Evolutionary conservation across 768 basidiomycete species (phyloP).

Genomic region (Mycena polygramma): DNA sequence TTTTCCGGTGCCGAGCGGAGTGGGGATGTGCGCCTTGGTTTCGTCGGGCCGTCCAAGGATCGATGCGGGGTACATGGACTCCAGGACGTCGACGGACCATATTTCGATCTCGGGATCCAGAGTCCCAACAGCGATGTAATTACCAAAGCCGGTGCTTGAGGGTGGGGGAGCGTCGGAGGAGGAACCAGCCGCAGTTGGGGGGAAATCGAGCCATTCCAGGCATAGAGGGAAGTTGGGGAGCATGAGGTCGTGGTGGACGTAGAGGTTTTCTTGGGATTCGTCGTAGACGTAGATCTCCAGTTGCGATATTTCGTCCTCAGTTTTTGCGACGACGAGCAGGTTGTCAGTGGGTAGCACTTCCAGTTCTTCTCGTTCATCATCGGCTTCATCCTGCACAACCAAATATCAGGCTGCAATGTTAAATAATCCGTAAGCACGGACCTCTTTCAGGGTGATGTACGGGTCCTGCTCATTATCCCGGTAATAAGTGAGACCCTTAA

Average conservation of each 20-base stretch:
- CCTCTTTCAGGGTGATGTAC: slow-evolving; percentile 96
- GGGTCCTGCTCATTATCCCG: slow-evolving; percentile 94
- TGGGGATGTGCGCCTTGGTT: slow-evolving; percentile 82
- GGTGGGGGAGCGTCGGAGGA: slow-evolving; percentile 41
- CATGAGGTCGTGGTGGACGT: slow-evolving; percentile 98
- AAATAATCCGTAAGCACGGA: slow-evolving; percentile 48
- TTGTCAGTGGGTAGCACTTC: slow-evolving; percentile 93
- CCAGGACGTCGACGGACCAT: slow-evolving; percentile 95
- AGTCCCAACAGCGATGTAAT: slow-evolving; percentile 96
- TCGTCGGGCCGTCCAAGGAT: slow-evolving; percentile 92
- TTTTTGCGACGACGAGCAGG: slow-evolving; percentile 92
- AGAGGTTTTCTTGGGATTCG: slow-evolving; percentile 90
- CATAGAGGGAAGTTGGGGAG: slow-evolving; percentile 97
- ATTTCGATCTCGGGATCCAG: slow-evolving; percentile 99
- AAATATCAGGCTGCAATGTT: slow-evolving; percentile 29
- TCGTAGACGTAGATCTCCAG: slow-evolving; percentile 97
- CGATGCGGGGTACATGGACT: slow-evolving; percentile 93
- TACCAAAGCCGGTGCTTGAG: slow-evolving; percentile 68
- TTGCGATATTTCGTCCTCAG: slow-evolving; percentile 96
- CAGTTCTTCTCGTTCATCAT: slow-evolving; percentile 90
- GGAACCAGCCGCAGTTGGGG: slow-evolving; percentile 71
- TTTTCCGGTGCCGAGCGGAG: slow-evolving; percentile 91
- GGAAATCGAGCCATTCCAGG: slow-evolving; percentile 98
- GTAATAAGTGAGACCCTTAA: slow-evolving; percentile 95
- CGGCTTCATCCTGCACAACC: slow-evolving; percentile 70